Base-by-base conservation (phyloP, 352 stramenopile species). In the Globisporangium splendens region DNA sequence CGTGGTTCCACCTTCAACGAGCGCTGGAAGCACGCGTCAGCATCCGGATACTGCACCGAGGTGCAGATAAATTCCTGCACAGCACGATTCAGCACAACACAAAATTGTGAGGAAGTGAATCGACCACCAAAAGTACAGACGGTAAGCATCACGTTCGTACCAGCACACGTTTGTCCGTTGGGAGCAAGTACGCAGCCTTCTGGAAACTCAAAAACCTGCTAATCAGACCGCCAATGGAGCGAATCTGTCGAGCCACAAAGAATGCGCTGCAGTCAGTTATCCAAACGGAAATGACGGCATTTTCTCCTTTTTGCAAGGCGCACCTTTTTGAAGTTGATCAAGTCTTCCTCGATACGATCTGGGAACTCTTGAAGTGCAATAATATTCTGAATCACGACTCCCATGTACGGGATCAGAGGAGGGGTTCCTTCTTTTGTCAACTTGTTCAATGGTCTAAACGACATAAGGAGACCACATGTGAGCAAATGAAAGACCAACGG, bases 251-350 rank as follows among this genome's bases (percentile, higher is more conserved):
- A 43, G 38, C 38, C 38, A 43, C 38, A 43, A 39, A 2, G 28
- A 46, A 3, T 39, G 46, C 24, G 24, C 24, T 31, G 21, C 12
- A 33, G 21, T 56, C 38, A 67, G 35, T n/a, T 31, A 17, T 28
- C 33, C 22, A 46, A 17, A 31, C 21, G 17, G 1, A 14, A 56
- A 17, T 18, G 8, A 10, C 21, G 47, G 18, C 22, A 18, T 58
- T 43, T 17, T 13, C 10, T 17, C 10, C 38, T 2, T 50, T 17
- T 21, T 33, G n/a, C 39, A 22, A 14, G 1, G 28, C 61, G 10
- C 24, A 87, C 77, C 69, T 95, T 95, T 54, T 93, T 93, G 49
- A 95, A 92, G 55, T 95, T 95, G 67, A 95, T 86, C 22, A 93
- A 57, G 22, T 89, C 81, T 31, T 71, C 79, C 59, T 92, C 80